A percentile compares a stretch with the other conserved stretches of the same genome.
These are phyloP conservation scores for Xylaria longipes DNA, from an alignment of 495 filamentous ascomycete species.

Conservation along the genomic window DNA sequence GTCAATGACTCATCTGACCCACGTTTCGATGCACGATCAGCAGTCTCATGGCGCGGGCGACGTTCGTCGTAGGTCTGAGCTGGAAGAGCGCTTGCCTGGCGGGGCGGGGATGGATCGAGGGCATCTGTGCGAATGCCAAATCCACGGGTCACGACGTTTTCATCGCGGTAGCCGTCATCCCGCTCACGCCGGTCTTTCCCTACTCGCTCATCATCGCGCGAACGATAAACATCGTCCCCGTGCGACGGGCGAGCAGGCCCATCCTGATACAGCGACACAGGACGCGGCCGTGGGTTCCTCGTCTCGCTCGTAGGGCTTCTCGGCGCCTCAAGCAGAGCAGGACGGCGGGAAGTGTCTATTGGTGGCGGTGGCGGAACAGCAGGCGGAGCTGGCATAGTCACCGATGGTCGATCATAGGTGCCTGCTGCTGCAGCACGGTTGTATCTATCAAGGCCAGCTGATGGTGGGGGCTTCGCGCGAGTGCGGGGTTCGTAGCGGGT, in stretches of 20 bases:
- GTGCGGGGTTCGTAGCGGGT: conserved; percentile 53
- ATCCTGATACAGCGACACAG: conserved; percentile 58
- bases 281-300: conserved; percentile 44
- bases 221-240: conserved; percentile 50
- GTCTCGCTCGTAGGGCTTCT: conserved; percentile 42
- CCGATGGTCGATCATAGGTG: conserved; percentile 51
- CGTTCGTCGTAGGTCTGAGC: conserved; percentile 44
- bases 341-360: conserved; percentile 41
- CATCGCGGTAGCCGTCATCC: conserved; percentile 48
- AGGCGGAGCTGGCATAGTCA: conserved; percentile 52
- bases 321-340: conserved; percentile 37
- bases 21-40: conserved; percentile 42
- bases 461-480: conserved; percentile 66
- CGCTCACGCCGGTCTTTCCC: conserved; percentile 41
- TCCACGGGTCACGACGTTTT: conserved; percentile 46
- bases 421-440: conserved; percentile 46
- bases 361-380: conserved; percentile 43
- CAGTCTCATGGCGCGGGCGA: conserved; percentile 41
- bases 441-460: conserved; percentile 67
- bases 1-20: conserved; percentile 46
- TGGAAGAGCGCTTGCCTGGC: conserved; percentile 35
- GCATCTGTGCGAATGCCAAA: conserved; percentile 54
- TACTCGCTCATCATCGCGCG: conserved; percentile 46
- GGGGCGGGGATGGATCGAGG: conserved; percentile 36
- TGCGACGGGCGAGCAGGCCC: conserved; percentile 42